Base-by-base conservation (phyloP, 768 basidiomycete genomes). In the Megacollybia marginata region DNA sequence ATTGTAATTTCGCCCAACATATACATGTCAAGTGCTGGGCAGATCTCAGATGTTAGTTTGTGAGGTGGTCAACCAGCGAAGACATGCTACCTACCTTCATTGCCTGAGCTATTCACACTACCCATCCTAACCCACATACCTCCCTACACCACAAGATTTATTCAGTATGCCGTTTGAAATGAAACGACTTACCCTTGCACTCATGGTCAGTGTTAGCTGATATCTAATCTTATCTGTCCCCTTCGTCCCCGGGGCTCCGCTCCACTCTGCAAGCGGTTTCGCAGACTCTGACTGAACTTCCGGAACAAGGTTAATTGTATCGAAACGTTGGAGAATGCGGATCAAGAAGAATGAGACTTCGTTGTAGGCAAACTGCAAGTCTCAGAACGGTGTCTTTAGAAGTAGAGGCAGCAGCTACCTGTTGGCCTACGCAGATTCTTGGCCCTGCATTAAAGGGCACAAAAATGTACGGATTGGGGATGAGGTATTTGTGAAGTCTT, bases 321-420 rank as follows among this genome's bases (percentile, higher is more conserved):
- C 53, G 53, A 75, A 73, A 28, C 51, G 53, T 49, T 75, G 73
- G 13, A 74, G 59, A n/a, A 78, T 57, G 9, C 72, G 65, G 16
- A 78, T 69, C 19, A 79, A 58, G 55, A 74, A 69, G 59, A 73
- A 78, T 0, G 76, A 74, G n/a, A 70, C 57, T 51, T 73, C 70
- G 50, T 67, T 62, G 59, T 73, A 73, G 3, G 73, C 73, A 50
- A 72, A 73, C 62, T 71, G 54, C 12, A n/a, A 19, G 28, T 44
- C 45, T 48, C 13, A 31, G 19, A 12, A 44, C 18, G 28, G 16
- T 7, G 16, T 40, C 38, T 5, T 6, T 12, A 12, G 48, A 48
- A 50, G 15, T 32, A 4, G 36, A 44, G 33, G 11, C 32, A 36
- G 44, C 35, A 44, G 6, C 6, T 28, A 52, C 50, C 58, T 66